These are phyloP conservation scores for Tetrapisispora fleetii DNA, from an alignment of 805 yeast species.

Conservation along the genomic window DNA sequence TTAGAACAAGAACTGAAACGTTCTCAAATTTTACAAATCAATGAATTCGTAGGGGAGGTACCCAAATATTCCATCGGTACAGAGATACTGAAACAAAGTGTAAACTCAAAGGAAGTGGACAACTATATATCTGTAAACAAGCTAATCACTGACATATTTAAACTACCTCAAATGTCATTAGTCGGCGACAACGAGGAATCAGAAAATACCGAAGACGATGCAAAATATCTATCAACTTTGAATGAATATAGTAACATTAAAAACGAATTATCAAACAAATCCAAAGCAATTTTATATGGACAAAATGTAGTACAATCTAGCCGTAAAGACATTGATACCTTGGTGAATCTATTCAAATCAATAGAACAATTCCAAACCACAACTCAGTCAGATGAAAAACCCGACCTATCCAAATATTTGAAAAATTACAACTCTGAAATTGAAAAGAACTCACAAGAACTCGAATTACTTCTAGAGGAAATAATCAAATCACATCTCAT, in stretches of 20 bases:
- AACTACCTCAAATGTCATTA: conserved; percentile 18
- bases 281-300: conserved; percentile 13
- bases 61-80: conserved; percentile 18
- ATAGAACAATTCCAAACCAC: conserved; percentile 3
- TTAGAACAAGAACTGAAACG: conserved; percentile 11
- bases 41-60: conserved; percentile 19
- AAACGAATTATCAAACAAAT: conserved; percentile 11
- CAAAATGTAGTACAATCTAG: conserved; percentile 4
- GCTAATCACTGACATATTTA: conserved; percentile 14
- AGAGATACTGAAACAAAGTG: conserved; percentile 7
- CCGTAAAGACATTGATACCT: conserved; percentile 4
- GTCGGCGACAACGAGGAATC: conserved; percentile 6
- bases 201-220: conserved; percentile 6
- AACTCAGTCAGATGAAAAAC: not conserved
- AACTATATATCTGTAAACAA: conserved; percentile 11
- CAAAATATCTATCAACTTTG: conserved; percentile 5
- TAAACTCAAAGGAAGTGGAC: conserved; percentile 2
- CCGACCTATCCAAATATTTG: conserved; percentile 9
- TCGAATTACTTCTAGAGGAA: conserved; percentile 11
- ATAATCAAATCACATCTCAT: conserved; percentile 8
- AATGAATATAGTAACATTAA: conserved; percentile 20
- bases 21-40: conserved; percentile 11
- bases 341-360: conserved; percentile 5
- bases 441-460: conserved; percentile 9
- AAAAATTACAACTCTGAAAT: conserved; percentile 6